Evolutionary conservation across 1,139 yeast genomes (phyloP), one percentile per base, ranked within the genome.

Genomic region (Protomyces gravidus): DNA sequence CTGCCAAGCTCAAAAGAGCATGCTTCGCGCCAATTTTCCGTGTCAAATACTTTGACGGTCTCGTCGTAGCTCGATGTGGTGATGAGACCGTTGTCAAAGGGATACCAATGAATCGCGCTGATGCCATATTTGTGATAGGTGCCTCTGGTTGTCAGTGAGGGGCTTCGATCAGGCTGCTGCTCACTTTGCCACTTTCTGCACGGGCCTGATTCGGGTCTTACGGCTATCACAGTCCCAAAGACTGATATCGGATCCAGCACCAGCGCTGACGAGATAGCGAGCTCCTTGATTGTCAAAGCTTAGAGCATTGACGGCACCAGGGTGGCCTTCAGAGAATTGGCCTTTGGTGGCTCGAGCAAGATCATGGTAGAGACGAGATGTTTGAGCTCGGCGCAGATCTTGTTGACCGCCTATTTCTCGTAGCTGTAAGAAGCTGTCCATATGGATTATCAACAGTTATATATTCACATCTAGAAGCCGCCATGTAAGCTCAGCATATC

Each of bases 51-150:
- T 64, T 85, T 86, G 28, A 89, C 80, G 0, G 82, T 78, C 62
- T 81, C 83, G 69, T 90, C 97, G 69, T 84, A 88, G 0, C 96
- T 87, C 0, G 89, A 82, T 1, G 89, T 79, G 9, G 89, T 78
- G 73, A 89, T 89, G 82, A 90, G 78, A 1, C 96, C 97, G 26
- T 84, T 82, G 70, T 90, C 97, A 58, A 76, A 76, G 0, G 95
- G 90, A 92, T 95, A 90, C 97, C 97, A 90, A 67, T 79, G 77
- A 1, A 88, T 76, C 17, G 81, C 74, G 0, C 95, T 85, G 19
- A 66, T 56, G 0, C 96, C 96, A 69, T 78, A 89, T 26, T 74
- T 71, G 69, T 90, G 97, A n/a, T 36, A 30, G 1, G 45, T 30
- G 13, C 59, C 55, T 13, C 61, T 50, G 50, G 15, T 23, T n/a